phyloP scores from a whole-genome alignment of 345 rosid genomes.

The Eucalyptus urophylla region DNA sequence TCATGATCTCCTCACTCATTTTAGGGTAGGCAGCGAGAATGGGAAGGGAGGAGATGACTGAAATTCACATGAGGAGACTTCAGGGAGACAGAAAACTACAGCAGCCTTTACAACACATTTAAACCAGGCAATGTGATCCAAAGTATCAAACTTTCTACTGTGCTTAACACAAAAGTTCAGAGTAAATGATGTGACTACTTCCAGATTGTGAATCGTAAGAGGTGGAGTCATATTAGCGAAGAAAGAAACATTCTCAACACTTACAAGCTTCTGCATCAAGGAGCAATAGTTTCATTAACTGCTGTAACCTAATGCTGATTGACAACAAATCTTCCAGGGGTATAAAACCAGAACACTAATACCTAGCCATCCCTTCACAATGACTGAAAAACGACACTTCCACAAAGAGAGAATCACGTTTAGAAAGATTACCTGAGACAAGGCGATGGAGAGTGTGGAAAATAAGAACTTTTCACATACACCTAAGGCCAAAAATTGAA shows the following conservation, averaged over 20 bases:
- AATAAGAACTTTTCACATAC: slow-evolving; percentile 58
- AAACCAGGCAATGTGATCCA: background rate
- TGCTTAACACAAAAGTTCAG: background rate
- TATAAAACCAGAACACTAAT: background rate
- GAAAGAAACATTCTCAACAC: background rate
- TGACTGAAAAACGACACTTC: background rate
- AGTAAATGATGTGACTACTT: background rate
- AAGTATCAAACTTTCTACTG: background rate
- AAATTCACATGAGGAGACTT: background rate
- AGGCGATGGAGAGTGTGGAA: slow-evolving; percentile 81
- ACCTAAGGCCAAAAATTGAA: slow-evolving; percentile 24
- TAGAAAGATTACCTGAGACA: slow-evolving; percentile 53
- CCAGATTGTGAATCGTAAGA: background rate
- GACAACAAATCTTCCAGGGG: background rate
- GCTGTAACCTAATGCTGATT: background rate
- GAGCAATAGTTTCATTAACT: background rate
- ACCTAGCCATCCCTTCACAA: background rate
- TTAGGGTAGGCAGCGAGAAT: background rate
- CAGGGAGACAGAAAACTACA: background rate
- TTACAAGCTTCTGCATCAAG: background rate
- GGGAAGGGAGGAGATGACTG: background rate
- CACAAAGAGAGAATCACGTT: background rate
- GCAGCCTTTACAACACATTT: background rate
- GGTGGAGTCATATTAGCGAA: background rate
- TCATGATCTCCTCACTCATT: background rate